Conservation (phyloP, 2,329 filamentous ascomycete genomes). For the Aureobasidium uvarum region DNA sequence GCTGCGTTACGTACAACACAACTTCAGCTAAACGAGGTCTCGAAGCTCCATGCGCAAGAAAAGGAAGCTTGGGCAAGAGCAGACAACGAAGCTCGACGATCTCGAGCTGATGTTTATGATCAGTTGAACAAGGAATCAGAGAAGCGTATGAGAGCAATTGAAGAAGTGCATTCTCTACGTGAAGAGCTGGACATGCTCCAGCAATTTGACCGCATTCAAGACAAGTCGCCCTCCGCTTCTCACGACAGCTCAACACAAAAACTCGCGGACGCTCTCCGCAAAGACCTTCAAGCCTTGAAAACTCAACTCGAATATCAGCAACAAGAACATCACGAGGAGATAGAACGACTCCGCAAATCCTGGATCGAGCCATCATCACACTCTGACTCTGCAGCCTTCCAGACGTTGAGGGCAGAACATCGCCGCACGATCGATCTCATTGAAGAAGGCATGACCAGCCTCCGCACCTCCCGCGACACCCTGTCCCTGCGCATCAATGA, state of each 20-base stretch:
- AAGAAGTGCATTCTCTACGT: slow-evolving; percentile 29
- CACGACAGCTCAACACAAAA: not conserved
- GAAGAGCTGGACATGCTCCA: slow-evolving; percentile 33
- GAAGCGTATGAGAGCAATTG: slow-evolving; percentile 27
- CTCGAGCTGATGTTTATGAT: not conserved
- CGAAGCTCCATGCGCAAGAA: slow-evolving; percentile 30
- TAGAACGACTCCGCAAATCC: not conserved
- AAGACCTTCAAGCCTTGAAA: slow-evolving; percentile 7
- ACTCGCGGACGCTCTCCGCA: slow-evolving; percentile 13
- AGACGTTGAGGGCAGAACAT: not conserved
- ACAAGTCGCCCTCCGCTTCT: not conserved
- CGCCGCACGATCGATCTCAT: slow-evolving; percentile 14
- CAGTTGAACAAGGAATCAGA: slow-evolving; percentile 10
- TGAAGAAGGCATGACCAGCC: slow-evolving; percentile 21
- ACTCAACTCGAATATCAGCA: slow-evolving; percentile 7
- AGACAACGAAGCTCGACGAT: slow-evolving; percentile 8
- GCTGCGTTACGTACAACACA: slow-evolving; percentile 8
- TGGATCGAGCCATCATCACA: not conserved
- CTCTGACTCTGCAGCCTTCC: not conserved
- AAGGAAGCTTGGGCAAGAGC: slow-evolving; percentile 14
- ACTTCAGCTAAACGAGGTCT: slow-evolving; percentile 28
- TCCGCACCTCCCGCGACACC: slow-evolving; percentile 15
- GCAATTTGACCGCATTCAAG: slow-evolving; percentile 11
- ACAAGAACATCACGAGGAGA: slow-evolving; percentile 5
- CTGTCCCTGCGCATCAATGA: slow-evolving; percentile 27